Conservation (phyloP, 352 stramenopile species). For the Aphanomyces stellatus region DNA sequence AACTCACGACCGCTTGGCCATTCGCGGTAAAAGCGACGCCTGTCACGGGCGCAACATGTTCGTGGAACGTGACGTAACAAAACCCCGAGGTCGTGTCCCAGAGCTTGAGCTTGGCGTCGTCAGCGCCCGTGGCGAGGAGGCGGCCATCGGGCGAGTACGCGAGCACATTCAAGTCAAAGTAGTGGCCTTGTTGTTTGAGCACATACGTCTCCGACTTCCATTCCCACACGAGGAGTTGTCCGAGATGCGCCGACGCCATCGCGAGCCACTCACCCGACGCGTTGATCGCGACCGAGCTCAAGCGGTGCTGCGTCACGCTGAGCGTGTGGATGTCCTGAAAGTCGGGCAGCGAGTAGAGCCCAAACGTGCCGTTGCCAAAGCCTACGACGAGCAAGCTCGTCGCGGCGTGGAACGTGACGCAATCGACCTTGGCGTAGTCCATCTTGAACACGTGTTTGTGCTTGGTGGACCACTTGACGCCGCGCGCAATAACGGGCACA, state of each 20-base stretch:
- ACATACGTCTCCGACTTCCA: constrained; percentile 99
- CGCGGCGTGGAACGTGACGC: constrained; percentile 83
- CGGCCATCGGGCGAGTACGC: constrained; percentile 97
- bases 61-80: constrained; percentile 98
- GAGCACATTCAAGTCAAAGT: constrained; percentile 95
- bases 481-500: constrained; percentile 56
- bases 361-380: constrained; percentile 97
- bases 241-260: constrained; percentile 94
- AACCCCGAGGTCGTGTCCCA: constrained; percentile 98
- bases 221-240: constrained; percentile 99
- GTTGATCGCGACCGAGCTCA: constrained; percentile 93
- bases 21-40: constrained; percentile 92
- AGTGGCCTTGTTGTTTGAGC: constrained; percentile 99
- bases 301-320: constrained; percentile 82
- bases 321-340: constrained; percentile 97
- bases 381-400: constrained; percentile 90
- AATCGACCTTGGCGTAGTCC: constrained; percentile 83
- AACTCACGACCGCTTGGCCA: constrained; percentile 90
- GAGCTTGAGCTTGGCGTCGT: constrained; percentile 98
- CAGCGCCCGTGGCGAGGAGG: constrained; percentile 94
- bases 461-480: constrained; percentile 78
- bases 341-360: constrained; percentile 94
- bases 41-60: constrained; percentile 96
- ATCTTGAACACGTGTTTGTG: constrained; percentile 86
- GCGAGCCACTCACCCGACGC: constrained; percentile 96